Conservation (phyloP, 2,329 filamentous ascomycete genomes). For the Ceratocystis papillata region DNA sequence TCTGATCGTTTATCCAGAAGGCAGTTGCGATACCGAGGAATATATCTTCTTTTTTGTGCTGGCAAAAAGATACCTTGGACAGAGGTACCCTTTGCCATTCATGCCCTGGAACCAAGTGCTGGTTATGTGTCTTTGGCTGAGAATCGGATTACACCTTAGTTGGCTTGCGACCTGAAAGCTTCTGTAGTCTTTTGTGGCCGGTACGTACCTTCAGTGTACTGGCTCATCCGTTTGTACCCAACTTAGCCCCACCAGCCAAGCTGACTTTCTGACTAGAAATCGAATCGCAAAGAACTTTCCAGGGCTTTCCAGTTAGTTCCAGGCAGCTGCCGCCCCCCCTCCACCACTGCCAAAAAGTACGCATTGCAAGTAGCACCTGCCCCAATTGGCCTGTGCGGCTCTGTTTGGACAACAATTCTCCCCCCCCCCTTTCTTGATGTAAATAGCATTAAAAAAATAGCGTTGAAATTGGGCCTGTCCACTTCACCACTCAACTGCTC, state of each 20-base stretch:
- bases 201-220: no score
- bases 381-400: slow-evolving; percentile 4
- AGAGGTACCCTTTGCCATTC: background rate
- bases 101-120: background rate
- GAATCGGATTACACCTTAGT: background rate
- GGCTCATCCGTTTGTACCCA: slow-evolving; percentile 18
- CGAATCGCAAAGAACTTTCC: slow-evolving; percentile 23
- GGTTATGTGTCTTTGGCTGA: background rate
- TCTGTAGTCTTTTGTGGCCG: no score
- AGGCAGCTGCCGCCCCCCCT: background rate
- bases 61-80: background rate
- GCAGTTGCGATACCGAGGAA: background rate
- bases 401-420: background rate
- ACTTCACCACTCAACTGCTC: background rate
- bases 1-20: background rate
- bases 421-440: background rate
- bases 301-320: slow-evolving; percentile 14
- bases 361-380: background rate
- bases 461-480: background rate
- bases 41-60: background rate
- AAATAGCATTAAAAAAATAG: background rate
- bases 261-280: slow-evolving; percentile 18
- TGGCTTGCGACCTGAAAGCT: background rate
- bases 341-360: background rate
- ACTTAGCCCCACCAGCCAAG: slow-evolving; percentile 18